Evolutionary conservation across 345 rosid species (phyloP).

Genomic region (Eucalyptus regnans): DNA sequence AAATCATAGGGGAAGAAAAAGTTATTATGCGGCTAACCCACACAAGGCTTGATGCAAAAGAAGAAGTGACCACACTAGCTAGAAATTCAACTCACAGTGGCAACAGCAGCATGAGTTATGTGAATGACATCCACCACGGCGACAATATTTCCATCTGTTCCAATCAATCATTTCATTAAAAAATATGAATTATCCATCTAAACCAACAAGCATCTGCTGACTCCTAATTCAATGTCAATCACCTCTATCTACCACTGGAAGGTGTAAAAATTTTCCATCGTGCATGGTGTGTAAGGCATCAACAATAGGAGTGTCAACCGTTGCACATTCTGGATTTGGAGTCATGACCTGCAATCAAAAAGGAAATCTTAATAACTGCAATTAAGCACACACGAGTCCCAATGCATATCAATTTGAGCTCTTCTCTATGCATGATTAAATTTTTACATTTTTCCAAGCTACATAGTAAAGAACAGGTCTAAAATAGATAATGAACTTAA

Average conservation of each 20-base stretch:
- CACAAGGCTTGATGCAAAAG: neutral
- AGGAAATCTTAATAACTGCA: neutral
- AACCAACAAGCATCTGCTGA: neutral
- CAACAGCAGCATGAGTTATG: slow-evolving; percentile 93
- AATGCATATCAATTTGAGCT: neutral
- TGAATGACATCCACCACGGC: slow-evolving; percentile 85
- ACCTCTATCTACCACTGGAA: slow-evolving; percentile 91
- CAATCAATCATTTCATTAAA: slow-evolving; percentile 8
- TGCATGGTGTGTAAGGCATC: slow-evolving; percentile 97
- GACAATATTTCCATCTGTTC: slow-evolving; percentile 70
- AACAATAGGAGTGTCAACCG: slow-evolving; percentile 82
- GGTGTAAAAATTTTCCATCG: slow-evolving; percentile 95
- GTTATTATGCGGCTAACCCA: neutral
- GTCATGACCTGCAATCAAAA: slow-evolving; percentile 74
- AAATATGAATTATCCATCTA: neutral
- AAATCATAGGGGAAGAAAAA: neutral
- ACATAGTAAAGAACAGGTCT: neutral
- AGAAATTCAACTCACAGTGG: slow-evolving; percentile 53
- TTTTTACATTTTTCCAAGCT: neutral
- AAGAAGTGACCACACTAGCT: neutral
- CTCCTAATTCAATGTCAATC: neutral
- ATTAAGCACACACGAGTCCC: neutral
- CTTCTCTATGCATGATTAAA: neutral
- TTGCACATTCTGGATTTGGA: slow-evolving; percentile 88
- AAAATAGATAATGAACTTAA: neutral